Conservation (phyloP, 2,329 filamentous ascomycete genomes). For the Emergomyces orientalis region DNA sequence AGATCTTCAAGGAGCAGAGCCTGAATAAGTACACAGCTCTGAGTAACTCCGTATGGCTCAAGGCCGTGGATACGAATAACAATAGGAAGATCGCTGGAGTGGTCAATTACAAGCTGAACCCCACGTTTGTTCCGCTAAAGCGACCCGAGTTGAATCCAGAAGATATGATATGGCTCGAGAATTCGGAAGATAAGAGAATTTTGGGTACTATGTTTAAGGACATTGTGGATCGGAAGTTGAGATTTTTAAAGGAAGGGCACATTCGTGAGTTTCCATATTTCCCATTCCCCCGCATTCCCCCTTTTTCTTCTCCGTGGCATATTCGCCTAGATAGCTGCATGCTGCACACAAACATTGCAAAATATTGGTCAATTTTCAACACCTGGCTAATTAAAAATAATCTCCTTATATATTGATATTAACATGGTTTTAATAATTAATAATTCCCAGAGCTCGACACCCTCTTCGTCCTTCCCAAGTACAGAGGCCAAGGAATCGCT, state of each 20-base stretch:
- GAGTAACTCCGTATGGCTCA: constrained; percentile 13
- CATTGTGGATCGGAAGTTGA: constrained; percentile 11
- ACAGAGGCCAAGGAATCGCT: constrained; percentile 15
- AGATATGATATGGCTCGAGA: constrained; percentile 13
- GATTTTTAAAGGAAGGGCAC: constrained; percentile 12
- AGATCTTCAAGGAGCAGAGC: constrained; percentile 10
- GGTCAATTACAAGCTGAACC: constrained; percentile 12
- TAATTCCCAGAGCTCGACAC: constrained; percentile 12
- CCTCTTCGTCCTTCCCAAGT: constrained; percentile 16
- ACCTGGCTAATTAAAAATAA: not conserved
- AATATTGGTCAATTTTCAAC: not conserved
- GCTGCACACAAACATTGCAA: not conserved
- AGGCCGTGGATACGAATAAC: constrained; percentile 10
- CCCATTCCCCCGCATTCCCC: not conserved
- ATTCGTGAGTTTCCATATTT: constrained; percentile 12
- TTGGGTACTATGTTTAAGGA: constrained; percentile 8
- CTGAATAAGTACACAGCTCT: not conserved
- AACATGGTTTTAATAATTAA: not conserved
- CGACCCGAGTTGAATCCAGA: constrained; percentile 5
- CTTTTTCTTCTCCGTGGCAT: not conserved
- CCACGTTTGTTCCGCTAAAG: constrained; percentile 5
- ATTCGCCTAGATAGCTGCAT: not conserved
- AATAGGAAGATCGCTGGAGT: constrained; percentile 10
- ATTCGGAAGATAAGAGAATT: constrained; percentile 12
- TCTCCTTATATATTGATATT: not conserved